A percentile compares a stretch with the other conserved stretches of the same genome.
Conservation (phyloP, 176 grass and related monocot species). For the Luzula sylvatica region DNA sequence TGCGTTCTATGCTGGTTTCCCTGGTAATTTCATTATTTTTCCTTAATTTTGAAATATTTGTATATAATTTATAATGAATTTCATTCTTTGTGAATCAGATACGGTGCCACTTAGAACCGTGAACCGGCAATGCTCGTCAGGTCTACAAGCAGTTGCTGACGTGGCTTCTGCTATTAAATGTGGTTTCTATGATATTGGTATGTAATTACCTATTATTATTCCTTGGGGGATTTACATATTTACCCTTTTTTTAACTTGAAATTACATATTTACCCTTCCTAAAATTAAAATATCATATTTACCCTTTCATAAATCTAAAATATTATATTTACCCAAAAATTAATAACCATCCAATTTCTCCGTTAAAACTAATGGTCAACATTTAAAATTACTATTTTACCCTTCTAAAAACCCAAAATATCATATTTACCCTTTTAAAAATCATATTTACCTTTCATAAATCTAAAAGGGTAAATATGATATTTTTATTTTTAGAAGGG, state of each 20-base stretch:
- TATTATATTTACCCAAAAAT: too few species aligned
- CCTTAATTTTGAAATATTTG: background rate
- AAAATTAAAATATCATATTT: background rate
- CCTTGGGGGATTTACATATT: background rate
- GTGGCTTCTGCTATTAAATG: slow-evolving; percentile 75
- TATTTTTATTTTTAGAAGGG: too few species aligned
- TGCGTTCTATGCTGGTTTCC: slow-evolving; percentile 76
- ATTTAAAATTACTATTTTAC: too few species aligned
- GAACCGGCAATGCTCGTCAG: slow-evolving; percentile 86
- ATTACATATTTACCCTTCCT: background rate
- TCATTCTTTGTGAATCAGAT: slow-evolving; percentile 38
- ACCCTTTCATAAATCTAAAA: too few species aligned
- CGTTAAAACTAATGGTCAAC: too few species aligned
- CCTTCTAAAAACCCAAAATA: too few species aligned
- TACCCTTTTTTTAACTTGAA: slow-evolving; percentile 9
- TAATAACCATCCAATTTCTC: too few species aligned
- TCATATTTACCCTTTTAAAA: too few species aligned
- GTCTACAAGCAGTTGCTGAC: slow-evolving; percentile 90
- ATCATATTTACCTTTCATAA: too few species aligned
- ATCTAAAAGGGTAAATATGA: too few species aligned
- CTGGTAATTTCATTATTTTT: slow-evolving; percentile 32
- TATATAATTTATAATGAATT: background rate
- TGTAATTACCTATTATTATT: background rate
- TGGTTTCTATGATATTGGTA: slow-evolving; percentile 80
- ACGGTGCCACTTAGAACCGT: slow-evolving; percentile 86